Evolutionary conservation across 2,329 filamentous ascomycete genomes (phyloP).

Genomic region (Botryotinia calthae): DNA sequence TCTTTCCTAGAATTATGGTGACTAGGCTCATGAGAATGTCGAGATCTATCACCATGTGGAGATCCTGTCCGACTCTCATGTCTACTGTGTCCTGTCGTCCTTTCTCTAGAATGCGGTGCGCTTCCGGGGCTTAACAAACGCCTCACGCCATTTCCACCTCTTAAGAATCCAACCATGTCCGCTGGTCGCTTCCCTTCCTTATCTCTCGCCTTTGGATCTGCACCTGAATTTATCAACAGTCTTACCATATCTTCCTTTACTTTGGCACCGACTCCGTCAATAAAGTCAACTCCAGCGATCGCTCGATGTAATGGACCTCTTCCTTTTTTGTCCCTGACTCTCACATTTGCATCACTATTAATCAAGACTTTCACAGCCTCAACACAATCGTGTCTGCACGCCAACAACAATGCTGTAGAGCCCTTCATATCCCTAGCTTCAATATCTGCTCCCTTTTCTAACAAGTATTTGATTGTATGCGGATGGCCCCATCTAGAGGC

Average conservation of each 20-base stretch:
- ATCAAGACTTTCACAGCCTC: constrained; percentile 23
- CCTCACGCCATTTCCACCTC: constrained; percentile 25
- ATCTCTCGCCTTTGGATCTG: constrained; percentile 24
- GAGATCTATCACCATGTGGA: background rate
- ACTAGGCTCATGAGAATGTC: background rate
- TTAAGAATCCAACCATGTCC: constrained; percentile 22
- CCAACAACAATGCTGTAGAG: constrained; percentile 24
- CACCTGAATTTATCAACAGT: constrained; percentile 26
- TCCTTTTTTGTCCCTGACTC: constrained; percentile 25
- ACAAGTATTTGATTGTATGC: constrained; percentile 17
- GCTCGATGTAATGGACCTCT: constrained; percentile 27
- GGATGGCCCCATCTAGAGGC: constrained; percentile 25
- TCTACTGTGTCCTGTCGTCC: background rate
- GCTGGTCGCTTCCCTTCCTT: constrained; percentile 24
- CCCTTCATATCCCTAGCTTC: constrained; percentile 26
- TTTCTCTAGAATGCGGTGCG: background rate
- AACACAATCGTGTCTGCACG: constrained; percentile 25
- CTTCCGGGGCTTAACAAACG: constrained; percentile 20
- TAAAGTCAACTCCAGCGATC: constrained; percentile 24
- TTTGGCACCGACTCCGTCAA: constrained; percentile 18
- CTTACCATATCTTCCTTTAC: constrained; percentile 25
- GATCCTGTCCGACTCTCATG: constrained; percentile 3
- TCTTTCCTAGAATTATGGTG: background rate
- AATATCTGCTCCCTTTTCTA: constrained; percentile 24
- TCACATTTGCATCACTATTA: constrained; percentile 23